Base-by-base conservation (phyloP, 2,329 filamentous ascomycete genomes). In the Trichophaea hybrida region DNA sequence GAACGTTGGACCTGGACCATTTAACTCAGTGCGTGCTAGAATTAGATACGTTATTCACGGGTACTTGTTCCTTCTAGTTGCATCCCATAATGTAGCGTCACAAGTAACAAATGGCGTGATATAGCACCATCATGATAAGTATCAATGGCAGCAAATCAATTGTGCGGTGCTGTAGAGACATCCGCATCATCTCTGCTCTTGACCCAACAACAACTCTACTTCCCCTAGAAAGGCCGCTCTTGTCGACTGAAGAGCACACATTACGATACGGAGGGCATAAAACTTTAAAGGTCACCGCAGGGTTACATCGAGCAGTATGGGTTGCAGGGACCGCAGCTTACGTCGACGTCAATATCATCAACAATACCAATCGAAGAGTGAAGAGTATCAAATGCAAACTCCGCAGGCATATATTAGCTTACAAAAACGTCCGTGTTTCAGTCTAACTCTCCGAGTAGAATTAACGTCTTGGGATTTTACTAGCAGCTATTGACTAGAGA, bases 31-130 rank as follows among this genome's bases (percentile, higher is more conserved):
- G 24, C 64, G 59, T 40, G 67, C 60, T 58, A 59, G 63, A 44
- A 67, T 69, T 44, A 59, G 66, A 63, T 69, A 67, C 50, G 59
- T 67, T 55, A 64, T 68, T 61, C 63, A 65, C 50, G 67, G 63
- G 65, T 68, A 65, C 6, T 59, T 62, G 35, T 15, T 53, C 52
- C 51, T 53, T 34, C 34, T 54, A 24, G 33, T 33, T 44, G 17
- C 17, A 48, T 37, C 38, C 50, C 35, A 57, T 51, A 49, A 35
- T 50, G 38, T 48, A 24, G 40, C 37, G 17, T 38, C 40, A 35
- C 32, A 48, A 40, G n/a, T 37, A 13, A 43, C 6, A 31, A 13
- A 31, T 32, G 40, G 37, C 33, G 49, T 32, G 40, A 61, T 7
- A 35, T 34, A 67, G 66, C 32, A 67, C 63, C 12, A 58, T 66